Evolutionary conservation across 352 stramenopile genomes (phyloP), one percentile per base, ranked within the genome.

Genomic region (Pythium aristosporum): DNA sequence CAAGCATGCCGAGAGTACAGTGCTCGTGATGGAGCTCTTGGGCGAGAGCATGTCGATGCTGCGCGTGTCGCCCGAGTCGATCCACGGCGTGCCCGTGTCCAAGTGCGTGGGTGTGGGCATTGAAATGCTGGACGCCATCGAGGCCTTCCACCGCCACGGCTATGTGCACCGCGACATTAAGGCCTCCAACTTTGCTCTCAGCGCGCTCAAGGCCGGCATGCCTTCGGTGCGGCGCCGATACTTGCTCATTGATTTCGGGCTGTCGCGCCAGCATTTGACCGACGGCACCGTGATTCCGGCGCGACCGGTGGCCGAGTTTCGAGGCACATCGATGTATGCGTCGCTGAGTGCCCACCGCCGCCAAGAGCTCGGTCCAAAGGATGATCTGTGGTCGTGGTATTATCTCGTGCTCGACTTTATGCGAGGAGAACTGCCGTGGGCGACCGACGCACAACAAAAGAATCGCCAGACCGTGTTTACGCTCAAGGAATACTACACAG

Each of bases 91-190:
- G 9, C 83, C 86, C 18, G 54, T 93, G 15, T 63, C 76, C 43
- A 87, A 89, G 60, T 82, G 81, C n/a, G 73, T 93, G 8, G 71
- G 77, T 2, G 87, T 93, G 6, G 87, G 82, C 0, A 61, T 96
- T 16, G 81, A 94, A 73, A 96, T 96, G 88, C 69, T 96, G 59
- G 81, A 94, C 55, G 91, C 81, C 57, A 92, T 96, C 42, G 86
- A 96, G 56, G 82, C 85, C 1, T 94, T 95, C 51, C 88, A 96
- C 68, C 72, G 69, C 25, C 84, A 92, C 57, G 88, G 87, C 11
- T 96, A 91, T 61, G 84, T 96, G 20, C 88, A 96, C 59, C 84
- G 87, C 10, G 88, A 96, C 67, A 90, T 96, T 62, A 96, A 96
- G 67, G 86, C 88, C 16, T 94, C 86, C 20, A 96, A 96, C 58